Evolutionary conservation across 768 basidiomycete genomes (phyloP), one percentile per base, ranked within the genome.

Genomic region (Boletus fagicola): DNA sequence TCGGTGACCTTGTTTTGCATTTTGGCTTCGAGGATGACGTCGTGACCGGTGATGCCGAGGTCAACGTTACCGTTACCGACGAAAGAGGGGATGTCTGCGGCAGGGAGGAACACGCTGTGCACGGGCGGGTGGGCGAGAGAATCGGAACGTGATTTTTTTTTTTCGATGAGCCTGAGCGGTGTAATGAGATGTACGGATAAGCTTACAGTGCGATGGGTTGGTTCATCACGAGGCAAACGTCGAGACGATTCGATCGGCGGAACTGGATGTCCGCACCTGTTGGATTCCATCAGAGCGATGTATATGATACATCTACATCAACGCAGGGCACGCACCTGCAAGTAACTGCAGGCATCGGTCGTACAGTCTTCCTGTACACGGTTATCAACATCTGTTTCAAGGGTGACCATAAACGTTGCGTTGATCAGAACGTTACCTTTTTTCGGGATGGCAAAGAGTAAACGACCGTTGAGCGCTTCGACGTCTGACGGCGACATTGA

Each of bases 21-120:
- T 54, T 86, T 75, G 2, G 94, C 81, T 73, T 99, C 96, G 46
- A 95, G 83, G 62, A 98, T 91, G 61, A 97, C 92, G 77, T 99
- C 97, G 75, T 98, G 94, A 5, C 97, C 97, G 10, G 97, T 98
- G 65, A 99, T 97, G 7, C 97, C 97, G 44, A 99, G 80, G 65
- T 98, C 92, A 67, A 99, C 90, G 68, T 94, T 90, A 49, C 97
- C 97, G 71, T 96, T 94, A 43, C 94, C 97, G 45, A 99, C 97
- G 74, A 98, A 99, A 30, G 94, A 96, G 11, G 97, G 95, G 61
- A 99, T 99, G 68, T 99, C 97, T 6, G 90, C 80, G 1, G 97
- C 97, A 24, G 97, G 95, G 24, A 98, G 88, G 76, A 99, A 98
- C 24, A 99, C 89, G 8, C 96, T 98, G 71, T 15, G 31, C n/a